These are phyloP conservation scores for Penicillium sp. DNA, from an alignment of 2,329 filamentous ascomycete genomes.

Conservation along the genomic window DNA sequence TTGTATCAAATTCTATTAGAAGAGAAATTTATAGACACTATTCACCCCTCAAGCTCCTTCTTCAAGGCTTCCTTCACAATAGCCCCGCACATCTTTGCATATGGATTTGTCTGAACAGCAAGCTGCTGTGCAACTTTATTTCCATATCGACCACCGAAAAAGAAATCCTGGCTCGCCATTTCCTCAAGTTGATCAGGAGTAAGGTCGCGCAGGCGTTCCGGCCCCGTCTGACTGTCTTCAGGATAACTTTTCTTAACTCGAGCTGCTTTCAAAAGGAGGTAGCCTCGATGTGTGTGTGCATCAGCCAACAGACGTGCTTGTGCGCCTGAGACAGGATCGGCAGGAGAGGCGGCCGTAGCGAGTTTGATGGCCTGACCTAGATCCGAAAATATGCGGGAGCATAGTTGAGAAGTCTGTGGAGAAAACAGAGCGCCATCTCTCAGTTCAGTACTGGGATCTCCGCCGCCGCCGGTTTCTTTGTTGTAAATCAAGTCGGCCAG, in stretches of 20 bases:
- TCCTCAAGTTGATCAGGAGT: conserved; percentile 52
- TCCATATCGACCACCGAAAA: conserved; percentile 55
- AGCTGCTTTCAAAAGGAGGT: conserved; percentile 43
- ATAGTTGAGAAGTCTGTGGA: conserved; percentile 16
- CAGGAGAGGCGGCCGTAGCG: conserved; percentile 42
- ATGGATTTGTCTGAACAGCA: conserved; percentile 62
- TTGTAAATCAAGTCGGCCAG: conserved; percentile 29
- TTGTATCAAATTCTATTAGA: too few relatives aligned
- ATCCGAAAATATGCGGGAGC: conserved; percentile 36
- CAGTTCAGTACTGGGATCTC: conserved; percentile 6
- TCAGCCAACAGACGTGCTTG: conserved; percentile 55
- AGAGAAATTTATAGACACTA: too few relatives aligned
- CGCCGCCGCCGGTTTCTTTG: background rate
- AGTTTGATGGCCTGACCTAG: conserved; percentile 49
- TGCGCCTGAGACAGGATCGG: conserved; percentile 45
- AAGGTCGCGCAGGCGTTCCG: conserved; percentile 35
- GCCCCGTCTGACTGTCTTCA: conserved; percentile 13
- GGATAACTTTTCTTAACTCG: conserved; percentile 23
- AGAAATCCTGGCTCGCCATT: conserved; percentile 57
- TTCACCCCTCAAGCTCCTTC: conserved; percentile 50
- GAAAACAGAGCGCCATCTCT: conserved; percentile 27
- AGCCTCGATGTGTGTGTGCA: conserved; percentile 57
- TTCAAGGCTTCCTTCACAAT: conserved; percentile 62
- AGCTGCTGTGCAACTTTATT: conserved; percentile 59
- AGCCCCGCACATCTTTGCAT: conserved; percentile 63